Percentiles rank a stretch among this genome's conserved stretches.
These are phyloP conservation scores for Euryodendron excelsum DNA, from an alignment of 148 eudicot genomes.

Conservation along the genomic window DNA sequence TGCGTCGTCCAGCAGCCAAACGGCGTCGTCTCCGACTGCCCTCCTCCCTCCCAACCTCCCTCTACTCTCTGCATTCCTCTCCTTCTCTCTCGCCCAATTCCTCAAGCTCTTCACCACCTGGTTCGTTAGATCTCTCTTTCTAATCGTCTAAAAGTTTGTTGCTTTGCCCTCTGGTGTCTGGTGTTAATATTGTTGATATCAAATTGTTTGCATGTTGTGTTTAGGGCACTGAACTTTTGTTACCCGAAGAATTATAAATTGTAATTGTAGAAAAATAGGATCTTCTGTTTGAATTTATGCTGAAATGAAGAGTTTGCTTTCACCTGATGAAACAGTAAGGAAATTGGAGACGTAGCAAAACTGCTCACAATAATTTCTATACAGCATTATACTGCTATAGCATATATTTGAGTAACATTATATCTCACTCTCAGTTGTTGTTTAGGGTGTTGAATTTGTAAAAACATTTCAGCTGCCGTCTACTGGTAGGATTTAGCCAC, in stretches of 20 bases:
- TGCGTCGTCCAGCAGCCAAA: slow-evolving; percentile 15
- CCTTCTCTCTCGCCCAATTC: slow-evolving; percentile 49
- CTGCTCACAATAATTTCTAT: neutral
- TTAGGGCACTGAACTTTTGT: neutral
- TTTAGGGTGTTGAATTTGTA: neutral
- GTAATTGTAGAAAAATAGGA: neutral
- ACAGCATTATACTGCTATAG: no score
- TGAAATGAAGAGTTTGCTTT: neutral
- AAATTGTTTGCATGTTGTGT: no score
- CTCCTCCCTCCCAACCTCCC: slow-evolving; percentile 33
- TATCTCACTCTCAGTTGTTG: neutral
- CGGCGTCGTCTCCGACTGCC: slow-evolving; percentile 23
- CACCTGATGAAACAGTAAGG: neutral
- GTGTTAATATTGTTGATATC: no score
- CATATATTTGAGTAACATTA: no score
- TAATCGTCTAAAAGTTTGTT: no score
- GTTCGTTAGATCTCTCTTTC: slow-evolving; percentile 19
- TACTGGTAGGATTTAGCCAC: no score
- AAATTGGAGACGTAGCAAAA: neutral
- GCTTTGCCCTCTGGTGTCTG: no score
- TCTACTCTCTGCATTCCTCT: slow-evolving; percentile 38
- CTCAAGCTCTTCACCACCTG: slow-evolving; percentile 54
- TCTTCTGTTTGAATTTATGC: neutral
- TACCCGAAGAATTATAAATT: neutral
- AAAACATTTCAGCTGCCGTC: neutral